These are phyloP conservation scores for Nematodospora anomalae DNA, from an alignment of 1,139 yeast genomes.

Conservation along the genomic window DNA sequence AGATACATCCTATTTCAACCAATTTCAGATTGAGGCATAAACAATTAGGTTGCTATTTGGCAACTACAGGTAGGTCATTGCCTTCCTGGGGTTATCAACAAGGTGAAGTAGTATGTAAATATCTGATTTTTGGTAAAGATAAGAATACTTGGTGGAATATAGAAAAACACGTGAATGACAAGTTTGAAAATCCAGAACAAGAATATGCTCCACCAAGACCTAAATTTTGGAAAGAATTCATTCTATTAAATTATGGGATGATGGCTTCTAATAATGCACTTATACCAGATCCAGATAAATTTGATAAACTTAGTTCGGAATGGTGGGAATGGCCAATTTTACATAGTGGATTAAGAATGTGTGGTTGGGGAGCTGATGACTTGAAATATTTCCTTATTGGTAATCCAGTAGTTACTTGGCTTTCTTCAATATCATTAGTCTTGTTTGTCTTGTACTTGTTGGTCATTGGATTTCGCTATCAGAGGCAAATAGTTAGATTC, in stretches of 20 bases:
- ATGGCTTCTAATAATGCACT: conserved; percentile 76
- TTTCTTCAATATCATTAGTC: conserved; percentile 37
- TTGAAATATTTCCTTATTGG: conserved; percentile 63
- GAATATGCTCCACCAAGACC: conserved; percentile 65
- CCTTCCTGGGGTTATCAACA: conserved; percentile 84
- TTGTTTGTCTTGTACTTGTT: conserved; percentile 22
- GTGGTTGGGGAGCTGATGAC: conserved; percentile 55
- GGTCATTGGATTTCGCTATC: conserved; percentile 28
- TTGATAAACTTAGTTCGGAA: conserved; percentile 60
- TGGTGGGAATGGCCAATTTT: conserved; percentile 87
- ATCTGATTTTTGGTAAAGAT: conserved; percentile 49
- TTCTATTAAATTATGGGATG: conserved; percentile 73
- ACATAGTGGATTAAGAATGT: conserved; percentile 65
- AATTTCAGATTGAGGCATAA: conserved; percentile 64
- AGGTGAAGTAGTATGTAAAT: conserved; percentile 74
- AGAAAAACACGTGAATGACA: conserved; percentile 60
- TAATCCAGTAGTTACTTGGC: conserved; percentile 67
- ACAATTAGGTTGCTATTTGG: conserved; percentile 67
- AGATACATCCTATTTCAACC: conserved; percentile 68
- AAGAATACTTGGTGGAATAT: conserved; percentile 81
- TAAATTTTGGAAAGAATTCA: conserved; percentile 67
- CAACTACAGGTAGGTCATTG: conserved; percentile 68
- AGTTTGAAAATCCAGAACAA: conserved; percentile 35
- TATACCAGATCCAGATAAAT: conserved; percentile 69
- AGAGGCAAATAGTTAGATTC: conserved; percentile 28